These are phyloP conservation scores for Tubosaeta sp. DNA, from an alignment of 768 basidiomycete species.

Conservation along the genomic window DNA sequence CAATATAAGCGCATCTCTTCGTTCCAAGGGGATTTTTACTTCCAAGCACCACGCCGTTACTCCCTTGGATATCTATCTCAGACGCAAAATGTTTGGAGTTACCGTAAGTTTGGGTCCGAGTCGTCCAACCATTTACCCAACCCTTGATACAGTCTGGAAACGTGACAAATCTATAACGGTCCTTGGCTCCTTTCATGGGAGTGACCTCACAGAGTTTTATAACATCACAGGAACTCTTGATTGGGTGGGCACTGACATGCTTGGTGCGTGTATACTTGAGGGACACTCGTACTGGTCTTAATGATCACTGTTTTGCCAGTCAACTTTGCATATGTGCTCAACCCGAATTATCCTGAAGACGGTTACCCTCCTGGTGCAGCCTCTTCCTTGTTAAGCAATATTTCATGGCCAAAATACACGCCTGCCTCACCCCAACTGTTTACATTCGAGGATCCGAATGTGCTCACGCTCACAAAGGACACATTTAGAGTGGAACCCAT, in stretches of 20 bases:
- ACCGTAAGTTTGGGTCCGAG: background rate
- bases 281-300: background rate
- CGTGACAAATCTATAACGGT: background rate
- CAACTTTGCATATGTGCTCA: background rate
- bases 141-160: background rate
- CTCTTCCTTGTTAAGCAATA: background rate
- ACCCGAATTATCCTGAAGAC: background rate
- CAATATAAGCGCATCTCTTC: slow-evolving; percentile 37
- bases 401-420: background rate
- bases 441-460: background rate
- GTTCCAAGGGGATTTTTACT: slow-evolving; percentile 31
- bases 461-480: background rate
- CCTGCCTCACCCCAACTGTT: background rate
- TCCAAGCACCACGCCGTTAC: slow-evolving; percentile 7
- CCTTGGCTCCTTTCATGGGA: background rate
- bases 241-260: background rate
- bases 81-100: background rate
- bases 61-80: background rate
- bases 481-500: background rate
- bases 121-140: background rate
- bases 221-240: background rate
- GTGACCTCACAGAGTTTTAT: background rate
- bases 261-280: background rate
- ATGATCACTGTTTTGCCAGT: background rate
- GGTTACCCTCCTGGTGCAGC: background rate